phyloP scores from a whole-genome alignment of 2,329 filamentous ascomycete species.

The Metarhizium brunneum region DNA sequence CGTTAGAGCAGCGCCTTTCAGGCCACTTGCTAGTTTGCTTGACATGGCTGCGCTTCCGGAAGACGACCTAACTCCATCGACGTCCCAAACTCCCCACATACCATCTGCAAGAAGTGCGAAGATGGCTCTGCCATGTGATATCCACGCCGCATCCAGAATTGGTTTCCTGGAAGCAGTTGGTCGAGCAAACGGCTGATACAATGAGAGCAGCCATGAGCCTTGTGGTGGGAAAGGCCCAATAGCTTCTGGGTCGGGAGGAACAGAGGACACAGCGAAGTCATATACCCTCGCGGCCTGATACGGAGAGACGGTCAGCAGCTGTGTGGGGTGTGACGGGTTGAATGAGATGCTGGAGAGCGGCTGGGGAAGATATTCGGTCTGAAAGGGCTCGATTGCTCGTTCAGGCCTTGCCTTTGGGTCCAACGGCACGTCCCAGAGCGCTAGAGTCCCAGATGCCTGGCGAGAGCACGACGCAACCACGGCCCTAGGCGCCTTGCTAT shows the following conservation, averaged over 20 bases:
- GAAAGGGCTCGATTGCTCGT: constrained; percentile 39
- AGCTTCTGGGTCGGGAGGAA: constrained; percentile 40
- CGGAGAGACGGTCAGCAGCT: constrained; percentile 47
- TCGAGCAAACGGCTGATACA: constrained; percentile 48
- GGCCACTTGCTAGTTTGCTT: constrained; percentile 39
- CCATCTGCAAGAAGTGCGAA: constrained; percentile 51
- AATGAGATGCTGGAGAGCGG: constrained; percentile 49
- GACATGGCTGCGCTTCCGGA: constrained; percentile 32
- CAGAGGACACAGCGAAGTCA: constrained; percentile 46
- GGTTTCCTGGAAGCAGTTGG: constrained; percentile 44
- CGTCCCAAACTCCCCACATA: constrained; percentile 60
- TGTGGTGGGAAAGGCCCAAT: constrained; percentile 44
- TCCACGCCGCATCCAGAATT: constrained; percentile 54
- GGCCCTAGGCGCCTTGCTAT: constrained; percentile 27
- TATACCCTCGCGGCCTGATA: constrained; percentile 51
- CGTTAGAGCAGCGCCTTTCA: constrained; percentile 49
- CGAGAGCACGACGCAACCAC: constrained; percentile 52
- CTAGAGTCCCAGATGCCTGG: constrained; percentile 49
- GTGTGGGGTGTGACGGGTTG: constrained; percentile 48
- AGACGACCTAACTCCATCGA: constrained; percentile 46
- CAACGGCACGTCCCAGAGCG: constrained; percentile 49
- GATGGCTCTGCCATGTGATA: constrained; percentile 49
- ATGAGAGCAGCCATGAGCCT: constrained; percentile 55
- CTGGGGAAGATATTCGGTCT: constrained; percentile 47
- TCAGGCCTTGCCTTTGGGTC: constrained; percentile 24